Base-by-base conservation (phyloP, 2,329 filamentous ascomycete species). In the Acrocalymma vagum region DNA sequence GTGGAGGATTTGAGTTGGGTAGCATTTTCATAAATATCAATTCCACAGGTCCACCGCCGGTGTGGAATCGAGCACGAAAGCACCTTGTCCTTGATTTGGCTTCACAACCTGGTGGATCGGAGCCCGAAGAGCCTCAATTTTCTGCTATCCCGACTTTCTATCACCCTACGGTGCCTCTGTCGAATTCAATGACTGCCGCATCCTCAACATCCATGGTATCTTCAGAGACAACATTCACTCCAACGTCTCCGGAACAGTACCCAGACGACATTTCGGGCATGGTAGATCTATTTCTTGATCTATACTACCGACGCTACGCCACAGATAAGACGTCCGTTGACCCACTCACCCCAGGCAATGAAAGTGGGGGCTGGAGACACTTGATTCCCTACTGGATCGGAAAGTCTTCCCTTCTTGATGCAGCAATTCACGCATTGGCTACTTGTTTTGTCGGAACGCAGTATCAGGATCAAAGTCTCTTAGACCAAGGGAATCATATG, bases 1-100 rank as follows among this genome's bases (percentile, higher is more conserved):
- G 55, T 26, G 51, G 53, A 17, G 55, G 55, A 15, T 59, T 55
- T 29, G 51, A 53, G 25, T 37, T 53, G 28, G 46, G 46, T 9
- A 38, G 45, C 16, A 48, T 57, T 18, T 59, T 59, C 43, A 57
- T 57, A 37, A 59, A 59, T 23, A 38, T 55, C 1, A 48, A 45
- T 16, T 51, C 55, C n/a, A 30, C 42, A 8, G 39, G 34, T 9
- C 48, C 55, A 13, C 48, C 53, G 6, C 45, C 53, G n/a, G 28
- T 47, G 8, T 59, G 53, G 51, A 58, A 43, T 27, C 42, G 53
- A 18, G 53, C 53, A 18, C 53, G 53, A 29, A 57, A 59, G 28
- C 51, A 55, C 22, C 48, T 57, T 11, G 42, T 55, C 4, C 29
- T 58, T 8, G 55, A 58, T 27, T 20, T 54, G 20, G 50, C 38